phyloP scores from a whole-genome alignment of 1,284 basidiomycete genomes.

The Moniliophthora roreri region DNA sequence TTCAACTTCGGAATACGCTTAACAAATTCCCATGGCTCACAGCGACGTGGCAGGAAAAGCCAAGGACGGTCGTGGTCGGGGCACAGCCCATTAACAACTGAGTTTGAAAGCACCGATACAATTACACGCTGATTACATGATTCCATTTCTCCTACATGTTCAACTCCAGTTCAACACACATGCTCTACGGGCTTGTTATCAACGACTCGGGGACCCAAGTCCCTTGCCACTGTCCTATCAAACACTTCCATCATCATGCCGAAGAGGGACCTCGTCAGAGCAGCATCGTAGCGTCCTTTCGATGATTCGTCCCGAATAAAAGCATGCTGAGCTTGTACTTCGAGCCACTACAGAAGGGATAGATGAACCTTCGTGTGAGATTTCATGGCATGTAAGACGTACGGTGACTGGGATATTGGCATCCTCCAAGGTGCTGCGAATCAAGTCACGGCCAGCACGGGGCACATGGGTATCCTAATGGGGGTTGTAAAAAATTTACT shows the following conservation, averaged over 20 bases:
- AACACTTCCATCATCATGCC: slow-evolving; percentile 92
- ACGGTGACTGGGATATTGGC: slow-evolving; percentile 72
- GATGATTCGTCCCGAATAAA: slow-evolving; percentile 90
- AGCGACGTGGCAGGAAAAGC: too few relatives aligned
- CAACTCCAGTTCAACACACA: slow-evolving; percentile 57
- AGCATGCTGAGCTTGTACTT: slow-evolving; percentile 92
- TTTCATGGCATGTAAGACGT: slow-evolving; percentile 22
- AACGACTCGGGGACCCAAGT: slow-evolving; percentile 68
- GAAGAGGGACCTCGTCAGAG: slow-evolving; percentile 80
- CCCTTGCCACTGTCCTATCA: slow-evolving; percentile 79
- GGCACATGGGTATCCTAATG: slow-evolving; percentile 85
- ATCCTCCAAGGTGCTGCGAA: slow-evolving; percentile 80
- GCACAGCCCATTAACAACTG: too few relatives aligned
- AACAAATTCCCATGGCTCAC: too few relatives aligned
- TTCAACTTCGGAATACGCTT: too few relatives aligned
- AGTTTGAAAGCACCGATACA: too few relatives aligned
- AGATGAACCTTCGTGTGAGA: slow-evolving; percentile 1
- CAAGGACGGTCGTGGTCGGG: too few relatives aligned
- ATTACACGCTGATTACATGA: too few relatives aligned
- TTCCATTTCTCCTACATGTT: too few relatives aligned
- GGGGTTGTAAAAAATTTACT: background rate
- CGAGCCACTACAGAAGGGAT: slow-evolving; percentile 64
- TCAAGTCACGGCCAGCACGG: slow-evolving; percentile 78
- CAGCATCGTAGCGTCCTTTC: slow-evolving; percentile 93
- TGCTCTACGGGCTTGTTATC: slow-evolving; percentile 59